Evolutionary conservation across 2,329 filamentous ascomycete species (phyloP).

Genomic region (Microdochium paspali): DNA sequence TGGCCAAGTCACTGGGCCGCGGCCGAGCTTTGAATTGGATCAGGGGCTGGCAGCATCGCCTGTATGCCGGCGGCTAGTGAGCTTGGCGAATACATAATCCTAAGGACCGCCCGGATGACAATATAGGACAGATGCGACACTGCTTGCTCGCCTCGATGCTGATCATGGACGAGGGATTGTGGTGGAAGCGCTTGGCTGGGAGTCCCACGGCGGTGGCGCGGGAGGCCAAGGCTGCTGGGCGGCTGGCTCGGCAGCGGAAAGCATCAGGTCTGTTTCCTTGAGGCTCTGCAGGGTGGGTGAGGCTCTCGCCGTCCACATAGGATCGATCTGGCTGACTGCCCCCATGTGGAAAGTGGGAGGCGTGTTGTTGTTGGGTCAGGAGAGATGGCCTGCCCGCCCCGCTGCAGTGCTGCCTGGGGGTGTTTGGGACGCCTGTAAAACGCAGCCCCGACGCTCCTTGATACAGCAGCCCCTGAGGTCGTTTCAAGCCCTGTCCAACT

Average conservation of each 20-base stretch:
- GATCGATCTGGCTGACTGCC: background rate
- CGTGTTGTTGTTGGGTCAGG: background rate
- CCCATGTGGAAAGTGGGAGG: background rate
- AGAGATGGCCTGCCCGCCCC: background rate
- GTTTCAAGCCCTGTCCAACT: too few species aligned
- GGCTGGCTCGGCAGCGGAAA: too few species aligned
- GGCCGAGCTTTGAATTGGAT: background rate
- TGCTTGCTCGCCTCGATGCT: too few species aligned
- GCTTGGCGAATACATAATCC: background rate
- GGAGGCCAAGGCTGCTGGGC: too few species aligned
- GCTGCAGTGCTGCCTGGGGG: background rate
- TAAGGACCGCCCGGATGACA: background rate
- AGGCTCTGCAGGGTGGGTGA: too few species aligned
- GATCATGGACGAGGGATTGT: too few species aligned
- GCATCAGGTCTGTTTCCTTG: too few species aligned
- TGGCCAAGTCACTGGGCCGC: background rate
- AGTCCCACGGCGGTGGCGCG: too few species aligned
- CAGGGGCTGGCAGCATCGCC: background rate
- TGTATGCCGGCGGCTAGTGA: background rate
- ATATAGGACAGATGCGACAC: background rate
- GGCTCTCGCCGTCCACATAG: too few species aligned
- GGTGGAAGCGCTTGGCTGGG: too few species aligned
- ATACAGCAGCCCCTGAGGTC: too few species aligned
- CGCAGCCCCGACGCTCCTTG: too few species aligned
- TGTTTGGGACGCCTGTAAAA: conserved; percentile 1